Percentiles rank a stretch among this genome's conserved stretches.
Evolutionary conservation across 225 moss, liverwort and hornwort genomes (phyloP).

Genomic region (Neckera pumila): DNA sequence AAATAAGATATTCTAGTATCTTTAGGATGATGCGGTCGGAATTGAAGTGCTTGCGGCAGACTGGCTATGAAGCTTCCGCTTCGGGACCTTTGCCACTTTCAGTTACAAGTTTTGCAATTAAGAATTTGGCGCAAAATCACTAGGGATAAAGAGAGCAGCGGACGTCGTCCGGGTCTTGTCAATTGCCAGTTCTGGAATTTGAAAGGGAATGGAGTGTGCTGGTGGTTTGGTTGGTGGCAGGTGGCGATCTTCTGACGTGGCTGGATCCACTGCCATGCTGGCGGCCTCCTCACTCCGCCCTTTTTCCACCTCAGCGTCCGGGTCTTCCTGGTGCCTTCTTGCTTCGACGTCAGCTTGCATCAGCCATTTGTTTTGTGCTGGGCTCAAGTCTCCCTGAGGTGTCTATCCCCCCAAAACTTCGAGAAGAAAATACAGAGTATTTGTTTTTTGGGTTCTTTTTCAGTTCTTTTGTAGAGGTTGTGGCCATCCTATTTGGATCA

Average conservation of each 20-base stretch:
- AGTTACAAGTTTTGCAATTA: background rate
- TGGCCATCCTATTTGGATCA: too few species aligned
- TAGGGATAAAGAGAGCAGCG: background rate
- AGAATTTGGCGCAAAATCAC: background rate
- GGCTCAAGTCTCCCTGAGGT: background rate
- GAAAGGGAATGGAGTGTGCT: background rate
- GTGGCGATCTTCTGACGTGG: background rate
- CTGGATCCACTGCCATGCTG: background rate
- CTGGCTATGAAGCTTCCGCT: background rate
- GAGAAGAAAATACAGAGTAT: background rate
- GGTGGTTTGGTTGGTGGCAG: background rate
- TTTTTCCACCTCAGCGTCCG: slow-evolving; percentile 16
- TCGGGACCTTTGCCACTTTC: background rate
- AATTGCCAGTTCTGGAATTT: background rate
- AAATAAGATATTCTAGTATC: too few species aligned
- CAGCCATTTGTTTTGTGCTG: background rate
- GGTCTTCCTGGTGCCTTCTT: background rate
- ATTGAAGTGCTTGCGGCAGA: background rate
- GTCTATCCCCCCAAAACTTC: background rate
- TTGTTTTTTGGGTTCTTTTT: background rate
- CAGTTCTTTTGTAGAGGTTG: too few species aligned
- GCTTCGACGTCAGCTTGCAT: background rate
- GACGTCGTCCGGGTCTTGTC: slow-evolving; percentile 9
- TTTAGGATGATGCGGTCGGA: too few species aligned
- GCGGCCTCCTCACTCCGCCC: background rate